A percentile compares a stretch with the other conserved stretches of the same genome.
Evolutionary conservation across 257 asterid species (phyloP).

Genomic region (Haberlea rhodopensis): DNA sequence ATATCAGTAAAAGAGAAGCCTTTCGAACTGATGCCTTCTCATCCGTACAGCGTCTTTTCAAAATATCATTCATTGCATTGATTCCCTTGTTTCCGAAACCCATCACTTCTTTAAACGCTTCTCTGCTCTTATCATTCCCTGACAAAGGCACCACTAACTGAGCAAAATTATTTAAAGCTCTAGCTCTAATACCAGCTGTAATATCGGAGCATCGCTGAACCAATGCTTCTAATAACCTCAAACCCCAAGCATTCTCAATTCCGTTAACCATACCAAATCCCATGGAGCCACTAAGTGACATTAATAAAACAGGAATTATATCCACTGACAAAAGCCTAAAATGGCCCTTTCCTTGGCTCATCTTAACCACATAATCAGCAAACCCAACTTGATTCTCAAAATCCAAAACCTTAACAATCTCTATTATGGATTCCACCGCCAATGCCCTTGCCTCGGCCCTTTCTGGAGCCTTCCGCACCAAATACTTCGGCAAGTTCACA

Average conservation of each 20-base stretch:
- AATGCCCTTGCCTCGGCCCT: constrained; percentile 77
- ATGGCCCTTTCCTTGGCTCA: constrained; percentile 81
- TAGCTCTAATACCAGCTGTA: constrained; percentile 71
- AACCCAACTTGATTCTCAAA: constrained; percentile 56
- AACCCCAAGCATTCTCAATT: constrained; percentile 52
- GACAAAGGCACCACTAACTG: constrained; percentile 56
- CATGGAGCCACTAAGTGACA: constrained; percentile 45
- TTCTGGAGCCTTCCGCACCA: constrained; percentile 76
- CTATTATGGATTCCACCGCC: constrained; percentile 77
- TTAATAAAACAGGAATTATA: constrained; percentile 50
- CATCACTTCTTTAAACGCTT: constrained; percentile 55
- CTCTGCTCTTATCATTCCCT: constrained; percentile 42
- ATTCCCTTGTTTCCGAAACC: constrained; percentile 45
- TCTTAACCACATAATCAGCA: constrained; percentile 61
- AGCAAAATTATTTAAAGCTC: constrained; percentile 75
- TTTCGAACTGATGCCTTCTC: constrained; percentile 96
- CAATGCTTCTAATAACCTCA: constrained; percentile 62
- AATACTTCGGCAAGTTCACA: constrained; percentile 69
- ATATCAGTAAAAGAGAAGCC: constrained; percentile 78
- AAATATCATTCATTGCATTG: constrained; percentile 45
- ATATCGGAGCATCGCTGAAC: constrained; percentile 80
- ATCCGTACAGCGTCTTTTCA: constrained; percentile 69
- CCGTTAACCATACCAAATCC: constrained; percentile 44
- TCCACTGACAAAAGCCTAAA: constrained; percentile 86
- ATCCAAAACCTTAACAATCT: constrained; percentile 63